These are phyloP conservation scores for Lasiosphaeria hispida DNA, from an alignment of 495 filamentous ascomycete genomes.

Conservation along the genomic window DNA sequence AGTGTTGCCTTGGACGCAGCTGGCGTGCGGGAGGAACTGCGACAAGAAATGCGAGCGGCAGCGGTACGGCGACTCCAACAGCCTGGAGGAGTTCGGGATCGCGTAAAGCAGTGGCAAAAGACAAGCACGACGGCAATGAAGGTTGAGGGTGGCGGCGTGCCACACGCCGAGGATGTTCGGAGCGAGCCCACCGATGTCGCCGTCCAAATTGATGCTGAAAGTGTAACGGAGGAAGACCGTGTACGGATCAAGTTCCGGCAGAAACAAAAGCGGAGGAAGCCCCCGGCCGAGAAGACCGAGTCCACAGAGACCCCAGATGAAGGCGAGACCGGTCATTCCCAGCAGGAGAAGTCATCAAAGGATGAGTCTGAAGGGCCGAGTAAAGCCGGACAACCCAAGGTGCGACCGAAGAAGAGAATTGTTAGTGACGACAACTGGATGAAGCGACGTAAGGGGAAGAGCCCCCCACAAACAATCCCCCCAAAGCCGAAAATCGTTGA, in stretches of 20 bases:
- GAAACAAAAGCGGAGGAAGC: conserved; percentile 33
- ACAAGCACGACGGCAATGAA: conserved; percentile 55
- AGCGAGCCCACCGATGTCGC: conserved; percentile 46
- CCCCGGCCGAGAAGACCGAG: conserved; percentile 23
- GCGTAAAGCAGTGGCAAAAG: conserved; percentile 78
- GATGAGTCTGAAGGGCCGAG: conserved; percentile 14
- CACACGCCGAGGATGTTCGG: conserved; percentile 37
- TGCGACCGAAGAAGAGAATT: conserved; percentile 67
- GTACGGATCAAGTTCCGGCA: conserved; percentile 46
- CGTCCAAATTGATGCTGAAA: conserved; percentile 43
- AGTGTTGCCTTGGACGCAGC: conserved; percentile 40
- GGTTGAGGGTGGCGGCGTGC: conserved; percentile 29
- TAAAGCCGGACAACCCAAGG: conserved; percentile 22
- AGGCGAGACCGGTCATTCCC: conserved; percentile 25
- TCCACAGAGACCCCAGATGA: conserved; percentile 25
- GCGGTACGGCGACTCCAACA: conserved; percentile 46
- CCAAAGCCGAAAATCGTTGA: conserved; percentile 35
- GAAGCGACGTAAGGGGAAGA: conserved; percentile 51
- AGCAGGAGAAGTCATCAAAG: conserved; percentile 26
- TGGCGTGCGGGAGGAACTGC: conserved; percentile 37
- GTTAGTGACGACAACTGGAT: conserved; percentile 80
- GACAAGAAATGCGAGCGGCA: conserved; percentile 50
- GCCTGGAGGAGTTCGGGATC: conserved; percentile 57
- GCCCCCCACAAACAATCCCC: conserved; percentile 33
- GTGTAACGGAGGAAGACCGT: conserved; percentile 50